phyloP scores from a whole-genome alignment of 208 protist species.

The Trypanosoma vivax region DNA sequence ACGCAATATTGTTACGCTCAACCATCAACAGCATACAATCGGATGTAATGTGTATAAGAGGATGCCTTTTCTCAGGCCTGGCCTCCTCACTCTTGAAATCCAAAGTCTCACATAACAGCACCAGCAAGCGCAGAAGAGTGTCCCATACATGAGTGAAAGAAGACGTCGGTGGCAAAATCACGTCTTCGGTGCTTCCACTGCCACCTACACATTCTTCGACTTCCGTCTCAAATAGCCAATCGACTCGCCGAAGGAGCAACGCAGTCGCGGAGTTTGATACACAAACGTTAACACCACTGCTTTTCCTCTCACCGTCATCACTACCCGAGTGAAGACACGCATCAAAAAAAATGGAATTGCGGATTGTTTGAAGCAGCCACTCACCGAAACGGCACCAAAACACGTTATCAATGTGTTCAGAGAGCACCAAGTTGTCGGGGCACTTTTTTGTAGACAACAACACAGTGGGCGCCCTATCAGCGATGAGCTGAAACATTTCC shows the following conservation, averaged over 20 bases:
- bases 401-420: background rate
- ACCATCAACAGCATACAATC: constrained; percentile 17
- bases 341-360: background rate
- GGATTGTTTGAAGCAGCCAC: constrained; percentile 4
- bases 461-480: no score
- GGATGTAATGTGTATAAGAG: background rate
- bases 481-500: no score
- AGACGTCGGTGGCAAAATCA: constrained; percentile 5
- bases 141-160: constrained; percentile 12
- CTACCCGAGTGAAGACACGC: background rate
- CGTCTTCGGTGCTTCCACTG: background rate
- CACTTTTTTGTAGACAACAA: no score
- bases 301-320: background rate
- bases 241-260: constrained; percentile 6
- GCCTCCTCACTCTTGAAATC: background rate
- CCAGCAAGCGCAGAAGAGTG: constrained; percentile 1
- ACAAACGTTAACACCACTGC: background rate
- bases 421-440: background rate
- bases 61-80: background rate
- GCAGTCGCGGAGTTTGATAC: background rate
- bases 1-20: constrained; percentile 5
- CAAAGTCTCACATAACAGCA: no score
- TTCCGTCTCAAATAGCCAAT: background rate
- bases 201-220: background rate
- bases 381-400: constrained; percentile 11